Conservation (phyloP, 306 rosid genomes). For the Cucumis melo region DNA sequence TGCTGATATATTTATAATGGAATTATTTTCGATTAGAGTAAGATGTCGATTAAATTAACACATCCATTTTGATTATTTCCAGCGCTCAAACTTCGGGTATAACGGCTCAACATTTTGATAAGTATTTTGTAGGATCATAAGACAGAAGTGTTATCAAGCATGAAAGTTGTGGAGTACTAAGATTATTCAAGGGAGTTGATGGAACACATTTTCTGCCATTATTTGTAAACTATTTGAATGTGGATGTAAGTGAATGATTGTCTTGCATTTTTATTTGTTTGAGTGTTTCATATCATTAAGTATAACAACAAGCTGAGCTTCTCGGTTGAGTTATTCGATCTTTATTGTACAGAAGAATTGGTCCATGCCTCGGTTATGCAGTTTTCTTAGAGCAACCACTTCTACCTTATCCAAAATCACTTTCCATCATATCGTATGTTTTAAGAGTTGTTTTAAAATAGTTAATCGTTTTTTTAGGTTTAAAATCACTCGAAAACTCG, state of each 20-base stretch:
- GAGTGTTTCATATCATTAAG: not conserved
- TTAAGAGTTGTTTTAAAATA: too few relatives aligned
- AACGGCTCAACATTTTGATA: conserved; percentile 81
- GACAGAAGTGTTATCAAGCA: not conserved
- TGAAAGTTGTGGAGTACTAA: not conserved
- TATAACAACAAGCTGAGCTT: not conserved
- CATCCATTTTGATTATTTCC: conserved; percentile 13
- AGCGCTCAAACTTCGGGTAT: conserved; percentile 77
- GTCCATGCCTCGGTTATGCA: not conserved
- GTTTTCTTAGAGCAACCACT: too few relatives aligned
- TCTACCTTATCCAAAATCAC: too few relatives aligned
- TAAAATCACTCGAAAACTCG: too few relatives aligned
- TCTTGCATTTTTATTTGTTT: too few relatives aligned
- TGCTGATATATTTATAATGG: not conserved
- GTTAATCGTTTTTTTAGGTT: too few relatives aligned
- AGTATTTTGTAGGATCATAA: not conserved
- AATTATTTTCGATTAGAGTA: not conserved
- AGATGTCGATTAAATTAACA: conserved; percentile 1
- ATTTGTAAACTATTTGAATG: not conserved
- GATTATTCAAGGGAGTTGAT: not conserved
- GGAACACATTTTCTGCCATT: conserved; percentile 1
- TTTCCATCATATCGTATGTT: too few relatives aligned
- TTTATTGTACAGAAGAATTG: not conserved
- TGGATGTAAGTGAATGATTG: not conserved
- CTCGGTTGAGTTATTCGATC: not conserved